Evolutionary conservation across 176 grass and related monocot species (phyloP), one percentile per base, ranked within the genome.

Genomic region (Juncus inflexus): DNA sequence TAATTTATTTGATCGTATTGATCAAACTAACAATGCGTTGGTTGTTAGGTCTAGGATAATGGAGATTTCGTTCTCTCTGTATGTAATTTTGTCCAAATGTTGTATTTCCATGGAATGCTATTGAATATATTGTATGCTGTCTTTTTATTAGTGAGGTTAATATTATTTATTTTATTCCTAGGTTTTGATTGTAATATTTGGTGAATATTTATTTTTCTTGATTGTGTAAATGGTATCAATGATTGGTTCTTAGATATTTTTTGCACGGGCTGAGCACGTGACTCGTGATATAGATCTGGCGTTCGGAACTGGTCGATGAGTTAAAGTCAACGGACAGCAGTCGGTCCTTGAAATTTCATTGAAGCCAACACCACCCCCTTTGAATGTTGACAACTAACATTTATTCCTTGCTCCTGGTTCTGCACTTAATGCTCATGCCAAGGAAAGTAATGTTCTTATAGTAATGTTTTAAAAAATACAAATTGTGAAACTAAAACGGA

Each of bases 11-110:
- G 39, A 71, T 71, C 39, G 42, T 55, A 71, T 71, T 56, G 50
- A 55, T 71, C 58, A 47, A 43, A 19, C 67, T 70, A 70, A 70
- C 67, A 70, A 70, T 70, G 54, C 41, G 40, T 71, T 71, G 42
- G 67, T 70, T 58, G 40, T 71, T 71, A 59, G 67, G 54, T 52
- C 7, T 59, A 59, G 40, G n/a, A 47, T 28, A 28, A 10, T 4
- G 38, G 67, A 13, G 10, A 59, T 14, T 47, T 47, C 1, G 43
- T 47, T 47, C 43, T 47, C 43, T 47, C 58, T 71, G 67, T 71
- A 71, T 71, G 68, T 71, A 60, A 50, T 67, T 47, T 28, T 5
- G 43, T 5, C 43, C 43, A 47, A 50, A 68, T 55, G 65, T 55
- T 68, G 65, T 71, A 71, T 58, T 6, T 69, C 52, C 49, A 55